Evolutionary conservation across 2,329 filamentous ascomycete species (phyloP).

Genomic region (Pezicula rhizophila): DNA sequence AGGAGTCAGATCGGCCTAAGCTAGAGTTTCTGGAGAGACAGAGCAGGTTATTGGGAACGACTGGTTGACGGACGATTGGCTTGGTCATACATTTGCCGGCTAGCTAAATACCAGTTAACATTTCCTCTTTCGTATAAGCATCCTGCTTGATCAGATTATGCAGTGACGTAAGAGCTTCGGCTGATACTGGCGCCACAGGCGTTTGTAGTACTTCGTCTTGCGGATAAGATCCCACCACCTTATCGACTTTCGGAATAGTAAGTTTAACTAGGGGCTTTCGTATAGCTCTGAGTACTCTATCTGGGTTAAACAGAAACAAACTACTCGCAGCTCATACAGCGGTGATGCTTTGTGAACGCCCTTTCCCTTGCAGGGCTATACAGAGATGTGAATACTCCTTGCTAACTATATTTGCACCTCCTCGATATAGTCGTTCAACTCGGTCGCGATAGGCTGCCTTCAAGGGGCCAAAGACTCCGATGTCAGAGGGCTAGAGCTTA

Average conservation of each 20-base stretch:
- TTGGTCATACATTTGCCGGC: no score
- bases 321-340: neutral
- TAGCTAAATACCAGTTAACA: no score
- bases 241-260: neutral
- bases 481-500: constrained; percentile 23
- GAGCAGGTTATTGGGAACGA: no score
- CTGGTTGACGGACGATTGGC: no score
- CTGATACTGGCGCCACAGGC: constrained; percentile 4
- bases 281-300: constrained; percentile 9
- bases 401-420: constrained; percentile 14
- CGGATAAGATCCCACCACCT: neutral
- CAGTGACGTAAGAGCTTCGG: constrained; percentile 7
- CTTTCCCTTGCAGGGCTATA: constrained; percentile 17
- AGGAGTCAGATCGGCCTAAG: no score
- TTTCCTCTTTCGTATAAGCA: no score
- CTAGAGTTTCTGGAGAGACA: no score
- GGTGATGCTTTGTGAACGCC: neutral
- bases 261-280: constrained; percentile 2
- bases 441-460: constrained; percentile 22
- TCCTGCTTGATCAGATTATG: constrained; percentile 20
- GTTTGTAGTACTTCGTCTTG: constrained; percentile 11
- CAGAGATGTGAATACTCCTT: constrained; percentile 17
- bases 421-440: constrained; percentile 18
- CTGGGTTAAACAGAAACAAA: constrained; percentile 10
- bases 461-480: constrained; percentile 15